Conservation (phyloP, 176 grass and related monocot species). For the Leersia perrieri region DNA sequence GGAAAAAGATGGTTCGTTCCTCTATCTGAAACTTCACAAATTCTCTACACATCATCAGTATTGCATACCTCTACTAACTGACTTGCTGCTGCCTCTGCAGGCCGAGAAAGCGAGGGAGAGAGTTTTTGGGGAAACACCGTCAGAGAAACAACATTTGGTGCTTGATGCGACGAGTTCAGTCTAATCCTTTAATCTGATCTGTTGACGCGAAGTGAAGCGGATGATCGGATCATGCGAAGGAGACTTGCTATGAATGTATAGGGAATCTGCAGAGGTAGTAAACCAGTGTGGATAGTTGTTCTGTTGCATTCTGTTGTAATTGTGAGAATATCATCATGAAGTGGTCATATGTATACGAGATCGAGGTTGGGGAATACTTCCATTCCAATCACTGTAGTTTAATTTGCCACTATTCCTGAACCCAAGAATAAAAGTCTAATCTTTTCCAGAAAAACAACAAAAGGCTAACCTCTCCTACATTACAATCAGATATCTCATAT, state of each 20-base stretch:
- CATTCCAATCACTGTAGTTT: not conserved
- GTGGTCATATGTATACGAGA: not conserved
- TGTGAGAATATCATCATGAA: not conserved
- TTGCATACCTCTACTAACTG: not conserved
- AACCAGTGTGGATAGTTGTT: not conserved
- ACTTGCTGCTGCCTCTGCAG: slow-evolving; percentile 29
- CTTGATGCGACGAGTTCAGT: not conserved
- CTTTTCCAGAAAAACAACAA: too few species aligned
- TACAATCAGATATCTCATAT: too few species aligned
- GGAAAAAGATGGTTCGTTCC: slow-evolving; percentile 65
- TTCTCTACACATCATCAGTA: not conserved
- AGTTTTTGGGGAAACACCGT: slow-evolving; percentile 41
- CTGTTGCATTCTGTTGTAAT: slow-evolving; percentile 24
- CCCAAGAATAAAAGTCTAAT: not conserved
- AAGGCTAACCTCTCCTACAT: not conserved
- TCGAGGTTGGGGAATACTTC: not conserved
- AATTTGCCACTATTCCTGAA: not conserved
- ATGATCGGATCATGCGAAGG: not conserved
- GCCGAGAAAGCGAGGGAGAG: slow-evolving; percentile 51
- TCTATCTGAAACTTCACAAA: not conserved
- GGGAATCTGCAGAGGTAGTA: not conserved
- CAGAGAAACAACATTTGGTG: slow-evolving; percentile 24
- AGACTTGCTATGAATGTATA: not conserved
- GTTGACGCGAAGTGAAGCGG: not conserved
- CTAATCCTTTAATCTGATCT: slow-evolving; percentile 11